These are phyloP conservation scores for Fusarium sp. DNA, from an alignment of 2,329 filamentous ascomycete species.

Conservation along the genomic window DNA sequence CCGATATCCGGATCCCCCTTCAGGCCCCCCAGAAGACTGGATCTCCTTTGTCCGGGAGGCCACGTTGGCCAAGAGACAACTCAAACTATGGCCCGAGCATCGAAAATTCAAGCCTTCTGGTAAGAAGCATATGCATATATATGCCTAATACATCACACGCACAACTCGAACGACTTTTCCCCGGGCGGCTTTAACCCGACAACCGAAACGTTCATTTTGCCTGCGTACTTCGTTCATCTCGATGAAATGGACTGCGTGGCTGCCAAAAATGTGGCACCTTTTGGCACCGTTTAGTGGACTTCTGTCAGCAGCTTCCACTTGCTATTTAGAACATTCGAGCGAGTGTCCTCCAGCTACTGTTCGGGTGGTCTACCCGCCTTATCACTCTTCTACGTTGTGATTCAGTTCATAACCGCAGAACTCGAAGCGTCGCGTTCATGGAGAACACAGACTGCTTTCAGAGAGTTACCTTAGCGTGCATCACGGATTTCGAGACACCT, in stretches of 20 bases:
- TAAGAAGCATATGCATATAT: neutral
- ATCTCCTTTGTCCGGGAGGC: neutral
- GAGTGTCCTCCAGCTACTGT: neutral
- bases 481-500: too few relatives aligned
- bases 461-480: too few relatives aligned
- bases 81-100: neutral
- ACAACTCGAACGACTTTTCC: neutral
- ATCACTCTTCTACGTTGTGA: neutral
- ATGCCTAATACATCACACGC: neutral
- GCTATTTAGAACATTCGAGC: neutral
- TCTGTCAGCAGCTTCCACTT: neutral
- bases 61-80: neutral
- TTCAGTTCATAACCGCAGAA: neutral
- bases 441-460: neutral
- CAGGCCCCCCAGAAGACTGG: neutral
- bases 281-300: neutral
- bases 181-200: neutral
- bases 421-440: neutral
- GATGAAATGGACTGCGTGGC: neutral
- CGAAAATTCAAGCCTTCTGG: neutral
- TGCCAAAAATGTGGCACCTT: neutral
- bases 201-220: too few relatives aligned
- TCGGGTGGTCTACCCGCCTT: neutral
- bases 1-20: too few relatives aligned
- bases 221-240: neutral